phyloP scores from a whole-genome alignment of 192 early-diverging fungal species.

The Kappamyces sp. region DNA sequence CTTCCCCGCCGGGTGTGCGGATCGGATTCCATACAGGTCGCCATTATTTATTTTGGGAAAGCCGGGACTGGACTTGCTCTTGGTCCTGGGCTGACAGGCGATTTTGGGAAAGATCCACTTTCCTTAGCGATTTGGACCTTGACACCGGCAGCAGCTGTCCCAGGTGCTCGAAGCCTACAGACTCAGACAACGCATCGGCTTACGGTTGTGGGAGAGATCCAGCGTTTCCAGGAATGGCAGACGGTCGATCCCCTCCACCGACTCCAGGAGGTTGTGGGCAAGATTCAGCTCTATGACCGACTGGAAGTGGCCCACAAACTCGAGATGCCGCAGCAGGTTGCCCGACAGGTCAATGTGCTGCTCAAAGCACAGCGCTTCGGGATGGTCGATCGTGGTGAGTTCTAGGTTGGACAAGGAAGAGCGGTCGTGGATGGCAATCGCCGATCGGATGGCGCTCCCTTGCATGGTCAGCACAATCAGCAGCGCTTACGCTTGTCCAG shows the following conservation, averaged over 20 bases:
- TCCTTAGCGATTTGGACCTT: too few species aligned
- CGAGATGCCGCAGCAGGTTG: background rate
- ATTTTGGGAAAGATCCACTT: too few species aligned
- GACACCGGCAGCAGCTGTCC: too few species aligned
- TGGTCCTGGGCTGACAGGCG: too few species aligned
- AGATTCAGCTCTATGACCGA: background rate
- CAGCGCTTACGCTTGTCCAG: too few species aligned
- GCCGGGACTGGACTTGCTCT: too few species aligned
- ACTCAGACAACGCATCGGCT: background rate
- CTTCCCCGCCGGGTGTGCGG: too few species aligned
- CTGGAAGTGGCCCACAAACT: background rate
- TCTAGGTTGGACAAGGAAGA: background rate
- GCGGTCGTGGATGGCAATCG: background rate
- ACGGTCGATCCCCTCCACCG: background rate
- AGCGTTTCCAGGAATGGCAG: background rate
- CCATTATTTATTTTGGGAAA: too few species aligned
- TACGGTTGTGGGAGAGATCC: conserved; percentile 5
- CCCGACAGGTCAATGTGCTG: conserved; percentile 1
- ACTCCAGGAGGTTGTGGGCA: conserved; percentile 2
- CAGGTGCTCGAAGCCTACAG: too few species aligned
- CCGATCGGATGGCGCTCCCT: background rate
- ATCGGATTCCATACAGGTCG: too few species aligned
- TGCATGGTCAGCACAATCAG: too few species aligned
- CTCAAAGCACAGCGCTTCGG: background rate
- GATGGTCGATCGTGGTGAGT: background rate